Evolutionary conservation across 495 filamentous ascomycete species (phyloP).

Genomic region (Podospora conica): DNA sequence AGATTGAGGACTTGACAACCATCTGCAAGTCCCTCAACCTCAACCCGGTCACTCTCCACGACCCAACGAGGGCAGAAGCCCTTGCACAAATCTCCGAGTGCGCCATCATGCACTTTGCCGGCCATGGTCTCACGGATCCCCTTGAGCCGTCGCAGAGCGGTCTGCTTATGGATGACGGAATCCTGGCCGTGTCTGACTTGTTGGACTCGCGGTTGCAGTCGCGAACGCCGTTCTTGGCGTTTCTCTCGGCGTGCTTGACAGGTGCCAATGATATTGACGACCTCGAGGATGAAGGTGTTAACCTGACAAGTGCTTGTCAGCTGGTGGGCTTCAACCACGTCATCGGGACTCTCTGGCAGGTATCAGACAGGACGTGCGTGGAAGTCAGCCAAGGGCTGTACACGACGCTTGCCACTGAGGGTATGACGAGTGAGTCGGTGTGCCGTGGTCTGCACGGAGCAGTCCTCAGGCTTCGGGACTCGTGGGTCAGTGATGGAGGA

Average conservation of each 20-base stretch:
- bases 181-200: not conserved
- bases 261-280: not conserved
- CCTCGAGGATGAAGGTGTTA: not conserved
- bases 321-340: not conserved
- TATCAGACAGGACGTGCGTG: no score
- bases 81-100: not conserved
- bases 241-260: not conserved
- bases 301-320: not conserved
- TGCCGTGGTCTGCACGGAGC: no score
- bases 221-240: not conserved
- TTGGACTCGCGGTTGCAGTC: not conserved
- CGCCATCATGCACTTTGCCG: not conserved
- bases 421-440: no score
- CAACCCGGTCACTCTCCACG: no score
- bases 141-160: not conserved
- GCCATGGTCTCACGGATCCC: not conserved
- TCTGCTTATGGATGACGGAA: not conserved
- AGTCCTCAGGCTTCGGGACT: no score
- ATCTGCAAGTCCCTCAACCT: no score
- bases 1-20: no score
- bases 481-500: no score
- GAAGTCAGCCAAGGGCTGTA: no score
- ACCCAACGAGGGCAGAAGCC: no score
- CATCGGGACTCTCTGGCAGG: not conserved
- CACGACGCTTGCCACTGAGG: no score